Evolutionary conservation across 768 basidiomycete genomes (phyloP), one percentile per base, ranked within the genome.

Genomic region (Gloeopeniophorella convolvens): DNA sequence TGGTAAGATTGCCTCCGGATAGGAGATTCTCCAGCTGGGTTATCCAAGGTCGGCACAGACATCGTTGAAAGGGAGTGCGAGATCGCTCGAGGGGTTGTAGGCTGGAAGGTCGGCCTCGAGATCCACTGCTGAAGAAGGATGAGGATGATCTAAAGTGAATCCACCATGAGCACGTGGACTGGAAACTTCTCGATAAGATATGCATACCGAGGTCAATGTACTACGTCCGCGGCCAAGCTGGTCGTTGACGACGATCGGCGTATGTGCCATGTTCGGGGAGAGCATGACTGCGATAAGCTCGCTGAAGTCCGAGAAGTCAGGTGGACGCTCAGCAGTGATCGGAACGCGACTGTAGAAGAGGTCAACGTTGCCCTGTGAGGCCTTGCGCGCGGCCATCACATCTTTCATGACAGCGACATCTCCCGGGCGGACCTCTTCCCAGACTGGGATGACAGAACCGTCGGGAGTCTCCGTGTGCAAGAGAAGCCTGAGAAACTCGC

Each of bases 171-270:
- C 21, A 27, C 15, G 10, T 24, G 15, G 18, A 49, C 27, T 18
- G 26, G 13, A 23, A 37, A 28, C 36, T 23, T 8, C 7, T 21
- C 4, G 18, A 10, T 3, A 5, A 31, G 24, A 37, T 0, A 21
- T 32, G 63, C 82, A 56, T 48, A 88, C 89, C 15, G 93, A 88
- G n/a, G 91, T 83, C 42, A 92, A 68, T 0, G 94, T 95, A 53
- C 91, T 94, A 59, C 96, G 75, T 9, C 95, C 94, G 26, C 91
- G 76, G 4, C 92, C 95, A 12, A 99, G 78, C 62, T 99, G 96
- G 60, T 94, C 96, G 62, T 98, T 99, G 30, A 99, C 78, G 15
- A 99, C 83, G 50, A 98, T 86, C 1, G 87, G 87, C 0, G 86
- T 85, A 32, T 78, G 75, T 18, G 77, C 73, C 6, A 83, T 77